Base-by-base conservation (phyloP, 2,329 filamentous ascomycete genomes). In the Acrocalymma vagum region DNA sequence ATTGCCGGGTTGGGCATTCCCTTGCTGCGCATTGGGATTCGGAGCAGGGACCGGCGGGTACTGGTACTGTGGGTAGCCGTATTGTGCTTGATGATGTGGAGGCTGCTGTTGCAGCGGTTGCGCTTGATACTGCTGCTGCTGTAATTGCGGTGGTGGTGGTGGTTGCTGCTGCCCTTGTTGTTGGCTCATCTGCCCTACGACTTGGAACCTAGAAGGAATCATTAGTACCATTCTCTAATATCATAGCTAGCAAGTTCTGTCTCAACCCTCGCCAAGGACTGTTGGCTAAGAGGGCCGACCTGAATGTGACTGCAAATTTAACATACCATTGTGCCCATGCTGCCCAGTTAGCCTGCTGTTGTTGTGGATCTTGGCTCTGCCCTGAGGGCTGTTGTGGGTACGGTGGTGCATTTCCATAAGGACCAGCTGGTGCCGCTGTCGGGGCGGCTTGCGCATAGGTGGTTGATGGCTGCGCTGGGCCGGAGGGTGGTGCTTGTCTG, bases 261-360 rank as follows among this genome's bases (percentile, higher is more conserved):
- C n/a, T n/a, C n/a, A n/a, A n/a, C n/a, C n/a, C n/a, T n/a, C n/a
- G n/a, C n/a, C n/a, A n/a, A n/a, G n/a, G n/a, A n/a, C n/a, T n/a
- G n/a, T n/a, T n/a, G n/a, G n/a, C n/a, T n/a, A n/a, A n/a, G n/a
- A n/a, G n/a, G n/a, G n/a, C n/a, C n/a, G n/a, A n/a, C n/a, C n/a
- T n/a, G n/a, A n/a, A n/a, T n/a, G n/a, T n/a, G n/a, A n/a, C n/a
- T n/a, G n/a, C n/a, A n/a, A n/a, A n/a, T n/a, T n/a, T n/a, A n/a
- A n/a, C n/a, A n/a, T n/a, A n/a, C 58, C 58, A 61, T 21, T 61
- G 58, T 22, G 55, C 55, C 58, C 58, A 61, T 35, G 59, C 59
- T 44, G 60, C 56, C 47, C 43, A 46, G 17, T 53, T 62, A 24
- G 57, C 55, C 39, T 66, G 61, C 29, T 57, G 57, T 40, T 62